These are phyloP conservation scores for Lobosporangium transversale DNA, from an alignment of 192 early-diverging fungal genomes.

Conservation along the genomic window DNA sequence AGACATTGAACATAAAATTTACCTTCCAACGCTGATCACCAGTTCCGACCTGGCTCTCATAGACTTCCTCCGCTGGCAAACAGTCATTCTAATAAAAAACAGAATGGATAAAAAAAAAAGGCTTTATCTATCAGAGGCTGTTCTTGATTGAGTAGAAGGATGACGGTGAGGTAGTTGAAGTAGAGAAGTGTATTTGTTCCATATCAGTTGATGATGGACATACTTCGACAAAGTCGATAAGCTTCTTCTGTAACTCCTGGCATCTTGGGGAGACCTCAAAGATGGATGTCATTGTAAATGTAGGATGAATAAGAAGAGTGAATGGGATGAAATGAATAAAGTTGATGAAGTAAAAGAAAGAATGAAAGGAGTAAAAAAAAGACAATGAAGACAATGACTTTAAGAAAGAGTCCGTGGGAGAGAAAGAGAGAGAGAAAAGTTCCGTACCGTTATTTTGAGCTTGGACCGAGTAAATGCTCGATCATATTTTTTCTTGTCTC, in stretches of 20 bases:
- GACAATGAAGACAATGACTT: not conserved
- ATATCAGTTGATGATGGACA: not conserved
- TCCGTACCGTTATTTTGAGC: too few relatives aligned
- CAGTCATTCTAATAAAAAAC: constrained; percentile 77
- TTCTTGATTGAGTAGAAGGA: not conserved
- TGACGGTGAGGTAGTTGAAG: not conserved
- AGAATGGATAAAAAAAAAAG: not conserved
- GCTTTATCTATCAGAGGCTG: not conserved
- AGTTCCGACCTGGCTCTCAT: constrained; percentile 75
- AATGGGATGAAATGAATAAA: constrained; percentile 8
- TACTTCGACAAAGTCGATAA: constrained; percentile 71
- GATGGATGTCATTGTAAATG: constrained; percentile 34
- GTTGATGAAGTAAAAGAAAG: not conserved
- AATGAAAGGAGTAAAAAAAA: constrained; percentile 3
- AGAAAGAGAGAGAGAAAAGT: not conserved
- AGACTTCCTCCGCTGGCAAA: constrained; percentile 90
- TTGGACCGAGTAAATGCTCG: not conserved
- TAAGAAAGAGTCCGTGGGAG: not conserved
- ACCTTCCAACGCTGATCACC: constrained; percentile 88
- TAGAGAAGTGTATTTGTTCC: too few relatives aligned
- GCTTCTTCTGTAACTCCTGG: constrained; percentile 64
- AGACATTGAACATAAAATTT: not conserved
- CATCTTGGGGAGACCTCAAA: constrained; percentile 65
- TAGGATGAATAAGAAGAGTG: constrained; percentile 1
- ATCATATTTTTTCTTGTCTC: constrained; percentile 18